These are phyloP conservation scores for Tylopilus felleus DNA, from an alignment of 768 basidiomycete species.

Conservation along the genomic window DNA sequence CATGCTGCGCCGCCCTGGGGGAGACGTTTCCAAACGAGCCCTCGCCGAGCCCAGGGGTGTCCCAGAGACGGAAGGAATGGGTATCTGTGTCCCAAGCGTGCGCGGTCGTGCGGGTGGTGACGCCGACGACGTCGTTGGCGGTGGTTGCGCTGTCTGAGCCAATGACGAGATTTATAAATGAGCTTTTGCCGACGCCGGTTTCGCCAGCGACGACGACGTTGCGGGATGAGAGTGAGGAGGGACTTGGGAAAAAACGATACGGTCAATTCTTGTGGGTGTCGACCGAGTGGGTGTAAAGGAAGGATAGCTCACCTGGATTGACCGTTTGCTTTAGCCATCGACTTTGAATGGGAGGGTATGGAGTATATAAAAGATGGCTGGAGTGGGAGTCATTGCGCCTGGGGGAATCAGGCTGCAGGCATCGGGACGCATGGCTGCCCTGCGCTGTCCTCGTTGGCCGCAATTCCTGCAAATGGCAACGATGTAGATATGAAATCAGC, in stretches of 20 bases:
- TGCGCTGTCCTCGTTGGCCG: constrained; percentile 9
- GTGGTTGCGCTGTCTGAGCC: constrained; percentile 12
- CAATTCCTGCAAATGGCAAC: neutral
- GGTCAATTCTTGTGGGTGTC: no score
- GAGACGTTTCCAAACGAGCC: constrained; percentile 24
- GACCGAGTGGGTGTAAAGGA: no score
- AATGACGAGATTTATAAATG: constrained; percentile 24
- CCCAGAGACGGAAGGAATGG: constrained; percentile 21
- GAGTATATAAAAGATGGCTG: no score
- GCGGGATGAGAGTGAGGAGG: constrained; percentile 4
- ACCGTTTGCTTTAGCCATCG: constrained; percentile 9
- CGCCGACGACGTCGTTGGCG: constrained; percentile 23
- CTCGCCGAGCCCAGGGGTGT: constrained; percentile 23
- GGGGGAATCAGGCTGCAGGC: no score
- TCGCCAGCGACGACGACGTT: constrained; percentile 24
- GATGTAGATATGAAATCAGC: neutral
- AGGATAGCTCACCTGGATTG: constrained; percentile 4
- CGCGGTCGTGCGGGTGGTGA: constrained; percentile 12
- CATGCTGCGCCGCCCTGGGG: constrained; percentile 19
- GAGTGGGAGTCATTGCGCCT: neutral
- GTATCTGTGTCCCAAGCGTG: constrained; percentile 21
- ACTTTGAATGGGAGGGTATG: neutral
- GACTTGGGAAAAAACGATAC: no score
- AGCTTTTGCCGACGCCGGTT: constrained; percentile 27
- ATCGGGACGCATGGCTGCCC: neutral